phyloP scores from a whole-genome alignment of 148 eudicot species.

The Silene uniflora region DNA sequence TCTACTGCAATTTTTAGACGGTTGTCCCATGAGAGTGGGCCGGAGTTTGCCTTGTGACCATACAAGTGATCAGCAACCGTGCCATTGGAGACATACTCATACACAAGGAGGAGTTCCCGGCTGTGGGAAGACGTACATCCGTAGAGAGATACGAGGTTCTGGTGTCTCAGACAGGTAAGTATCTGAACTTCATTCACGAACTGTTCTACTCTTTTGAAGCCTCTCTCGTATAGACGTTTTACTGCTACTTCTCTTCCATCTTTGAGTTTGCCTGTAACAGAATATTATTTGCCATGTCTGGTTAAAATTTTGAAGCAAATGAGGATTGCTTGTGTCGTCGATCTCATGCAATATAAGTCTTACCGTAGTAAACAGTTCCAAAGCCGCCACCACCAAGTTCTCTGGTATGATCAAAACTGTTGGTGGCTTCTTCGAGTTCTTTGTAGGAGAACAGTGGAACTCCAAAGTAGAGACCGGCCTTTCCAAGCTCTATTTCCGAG shows the following conservation, averaged over 20 bases:
- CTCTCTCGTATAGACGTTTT: slow-evolving; percentile 48
- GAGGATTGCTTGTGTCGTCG: too few relatives aligned
- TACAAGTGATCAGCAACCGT: slow-evolving; percentile 59
- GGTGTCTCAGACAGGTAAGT: slow-evolving; percentile 44
- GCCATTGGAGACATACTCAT: slow-evolving; percentile 54
- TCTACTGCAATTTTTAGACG: slow-evolving; percentile 55
- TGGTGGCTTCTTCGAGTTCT: slow-evolving; percentile 51
- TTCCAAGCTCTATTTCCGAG: slow-evolving; percentile 28
- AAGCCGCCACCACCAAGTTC: slow-evolving; percentile 63
- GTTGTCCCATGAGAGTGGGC: slow-evolving; percentile 38
- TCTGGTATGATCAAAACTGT: slow-evolving; percentile 36
- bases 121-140: slow-evolving; percentile 57
- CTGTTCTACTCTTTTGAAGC: slow-evolving; percentile 39
- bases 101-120: slow-evolving; percentile 51
- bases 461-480: slow-evolving; percentile 26
- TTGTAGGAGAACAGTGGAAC: slow-evolving; percentile 40
- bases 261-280: slow-evolving; percentile 41
- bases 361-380: slow-evolving; percentile 59
- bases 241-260: slow-evolving; percentile 61
- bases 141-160: slow-evolving; percentile 47
- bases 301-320: too few relatives aligned
- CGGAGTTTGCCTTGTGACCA: slow-evolving; percentile 27
- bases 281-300: neutral
- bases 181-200: slow-evolving; percentile 52
- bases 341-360: neutral